Conservation (phyloP, 768 basidiomycete species). For the Guyanaporus albipodus region DNA sequence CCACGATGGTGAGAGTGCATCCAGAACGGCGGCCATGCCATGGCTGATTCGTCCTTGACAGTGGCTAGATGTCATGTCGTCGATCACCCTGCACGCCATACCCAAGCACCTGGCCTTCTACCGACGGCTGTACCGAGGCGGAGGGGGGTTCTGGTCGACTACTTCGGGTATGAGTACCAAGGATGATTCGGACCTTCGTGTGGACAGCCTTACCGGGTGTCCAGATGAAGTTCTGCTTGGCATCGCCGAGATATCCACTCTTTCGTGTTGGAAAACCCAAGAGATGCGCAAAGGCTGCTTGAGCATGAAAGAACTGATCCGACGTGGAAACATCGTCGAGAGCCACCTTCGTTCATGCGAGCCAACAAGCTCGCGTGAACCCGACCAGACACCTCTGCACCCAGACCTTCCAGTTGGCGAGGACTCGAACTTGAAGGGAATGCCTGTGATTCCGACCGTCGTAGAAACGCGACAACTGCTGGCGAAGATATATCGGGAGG, state of each 20-base stretch:
- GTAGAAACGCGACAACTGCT: slow-evolving; percentile 49
- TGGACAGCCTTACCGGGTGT: slow-evolving; percentile 72
- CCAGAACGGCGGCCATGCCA: not conserved
- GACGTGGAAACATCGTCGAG: slow-evolving; percentile 70
- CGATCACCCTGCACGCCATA: slow-evolving; percentile 53
- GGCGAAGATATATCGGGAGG: slow-evolving; percentile 59
- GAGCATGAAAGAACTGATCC: slow-evolving; percentile 70
- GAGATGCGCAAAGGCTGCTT: slow-evolving; percentile 62
- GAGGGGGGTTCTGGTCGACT: slow-evolving; percentile 43
- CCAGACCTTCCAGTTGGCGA: slow-evolving; percentile 33
- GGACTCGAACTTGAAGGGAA: slow-evolving; percentile 20
- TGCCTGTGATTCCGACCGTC: slow-evolving; percentile 27
- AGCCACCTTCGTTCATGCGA: slow-evolving; percentile 50
- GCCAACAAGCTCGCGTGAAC: slow-evolving; percentile 26
- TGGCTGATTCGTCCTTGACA: slow-evolving; percentile 31
- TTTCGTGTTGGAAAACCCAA: slow-evolving; percentile 70
- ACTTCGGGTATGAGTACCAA: slow-evolving; percentile 26
- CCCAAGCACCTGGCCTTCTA: slow-evolving; percentile 67
- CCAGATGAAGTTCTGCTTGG: slow-evolving; percentile 75
- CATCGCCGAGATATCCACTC: slow-evolving; percentile 67
- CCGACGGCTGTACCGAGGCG: slow-evolving; percentile 58
- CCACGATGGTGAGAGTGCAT: slow-evolving; percentile 58
- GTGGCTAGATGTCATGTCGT: slow-evolving; percentile 79
- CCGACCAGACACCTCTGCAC: slow-evolving; percentile 38
- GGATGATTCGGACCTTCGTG: slow-evolving; percentile 46